phyloP scores from a whole-genome alignment of 73 alveolate species.

The Paramecium pentaurelia region DNA sequence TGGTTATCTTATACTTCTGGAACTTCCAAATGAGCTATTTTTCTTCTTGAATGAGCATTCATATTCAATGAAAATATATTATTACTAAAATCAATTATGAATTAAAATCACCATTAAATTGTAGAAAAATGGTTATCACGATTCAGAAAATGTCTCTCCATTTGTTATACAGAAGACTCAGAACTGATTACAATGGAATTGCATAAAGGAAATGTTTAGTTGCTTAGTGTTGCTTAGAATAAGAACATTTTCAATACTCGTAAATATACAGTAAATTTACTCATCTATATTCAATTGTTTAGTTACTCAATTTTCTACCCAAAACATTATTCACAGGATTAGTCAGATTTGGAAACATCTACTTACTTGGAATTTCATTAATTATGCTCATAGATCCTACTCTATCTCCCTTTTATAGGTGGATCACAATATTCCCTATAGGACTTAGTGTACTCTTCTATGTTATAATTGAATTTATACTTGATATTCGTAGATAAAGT shows the following conservation, averaged over 20 bases:
- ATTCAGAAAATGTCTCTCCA: neutral
- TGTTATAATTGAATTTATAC: neutral
- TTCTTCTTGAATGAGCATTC: conserved; percentile 4
- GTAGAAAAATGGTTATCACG: neutral
- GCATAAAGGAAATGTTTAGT: neutral
- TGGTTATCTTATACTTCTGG: conserved; percentile 25
- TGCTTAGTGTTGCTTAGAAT: neutral
- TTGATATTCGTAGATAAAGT: neutral
- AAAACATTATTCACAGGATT: neutral
- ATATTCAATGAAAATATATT: neutral
- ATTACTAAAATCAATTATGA: neutral
- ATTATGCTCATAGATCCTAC: conserved; percentile 32
- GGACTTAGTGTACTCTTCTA: neutral
- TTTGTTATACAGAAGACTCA: neutral
- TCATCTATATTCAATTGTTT: neutral
- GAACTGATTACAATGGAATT: conserved; percentile 32
- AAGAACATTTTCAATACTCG: neutral
- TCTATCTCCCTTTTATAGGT: conserved; percentile 44
- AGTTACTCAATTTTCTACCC: conserved; percentile 41
- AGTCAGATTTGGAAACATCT: conserved; percentile 21
- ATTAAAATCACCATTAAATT: neutral
- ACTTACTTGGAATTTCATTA: conserved; percentile 25
- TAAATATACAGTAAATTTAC: neutral
- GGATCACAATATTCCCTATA: neutral
- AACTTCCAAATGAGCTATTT: conserved; percentile 5